A percentile compares a stretch with the other conserved stretches of the same genome.
Evolutionary conservation across 2,329 filamentous ascomycete species (phyloP).

Genomic region (Xylariales sp.): DNA sequence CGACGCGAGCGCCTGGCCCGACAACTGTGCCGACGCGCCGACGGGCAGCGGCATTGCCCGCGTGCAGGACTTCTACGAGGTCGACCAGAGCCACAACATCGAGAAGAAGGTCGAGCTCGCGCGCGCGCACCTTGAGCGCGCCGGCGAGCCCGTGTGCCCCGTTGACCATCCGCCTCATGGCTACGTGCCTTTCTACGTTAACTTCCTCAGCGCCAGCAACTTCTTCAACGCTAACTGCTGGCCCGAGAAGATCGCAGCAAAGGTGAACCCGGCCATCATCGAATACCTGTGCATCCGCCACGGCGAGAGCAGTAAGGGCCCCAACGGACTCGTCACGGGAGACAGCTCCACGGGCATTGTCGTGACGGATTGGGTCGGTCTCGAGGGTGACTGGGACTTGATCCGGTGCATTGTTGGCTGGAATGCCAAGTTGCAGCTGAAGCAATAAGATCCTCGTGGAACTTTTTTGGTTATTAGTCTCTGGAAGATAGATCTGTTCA

Average conservation of each 20-base stretch:
- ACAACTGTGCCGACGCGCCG: conserved; percentile 75
- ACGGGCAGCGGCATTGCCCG: conserved; percentile 66
- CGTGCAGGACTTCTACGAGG: conserved; percentile 93
- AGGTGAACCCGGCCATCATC: conserved; percentile 74
- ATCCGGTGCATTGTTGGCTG: conserved; percentile 83
- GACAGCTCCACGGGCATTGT: conserved; percentile 82
- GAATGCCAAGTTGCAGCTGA: conserved; percentile 67
- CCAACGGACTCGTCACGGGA: conserved; percentile 48
- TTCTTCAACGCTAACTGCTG: conserved; percentile 91
- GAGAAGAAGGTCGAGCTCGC: conserved; percentile 73
- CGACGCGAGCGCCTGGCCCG: conserved; percentile 69
- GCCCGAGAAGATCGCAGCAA: conserved; percentile 86
- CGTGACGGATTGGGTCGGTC: conserved; percentile 90
- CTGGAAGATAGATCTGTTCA: too few species aligned
- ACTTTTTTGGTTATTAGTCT: too few species aligned
- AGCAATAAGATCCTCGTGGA: too few species aligned
- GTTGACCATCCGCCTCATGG: conserved; percentile 33
- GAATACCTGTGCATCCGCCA: conserved; percentile 59
- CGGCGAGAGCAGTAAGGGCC: conserved; percentile 46
- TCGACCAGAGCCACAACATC: conserved; percentile 71
- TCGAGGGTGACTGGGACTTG: conserved; percentile 85
- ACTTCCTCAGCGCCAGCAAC: conserved; percentile 87
- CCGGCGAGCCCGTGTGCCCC: conserved; percentile 48
- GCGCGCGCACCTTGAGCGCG: conserved; percentile 71
- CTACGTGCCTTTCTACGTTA: conserved; percentile 68